Percentiles rank a stretch among this genome's conserved stretches.
These are phyloP conservation scores for Zea mays DNA, from an alignment of 176 grass and related monocot genomes.

Conservation along the genomic window DNA sequence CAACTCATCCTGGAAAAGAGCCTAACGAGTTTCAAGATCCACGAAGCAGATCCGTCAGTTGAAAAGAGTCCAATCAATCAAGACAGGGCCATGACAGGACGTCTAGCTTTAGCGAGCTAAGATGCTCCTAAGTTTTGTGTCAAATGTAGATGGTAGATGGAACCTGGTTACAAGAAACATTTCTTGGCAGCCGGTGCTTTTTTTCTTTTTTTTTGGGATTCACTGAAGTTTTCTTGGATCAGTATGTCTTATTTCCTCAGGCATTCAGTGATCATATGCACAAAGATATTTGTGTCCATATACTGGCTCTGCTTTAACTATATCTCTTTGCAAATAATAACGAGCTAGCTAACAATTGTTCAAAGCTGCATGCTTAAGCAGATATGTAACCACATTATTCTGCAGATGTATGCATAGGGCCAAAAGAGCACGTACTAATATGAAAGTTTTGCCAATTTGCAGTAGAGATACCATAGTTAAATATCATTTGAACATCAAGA, in stretches of 20 bases:
- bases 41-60: constrained; percentile 16
- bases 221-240: constrained; percentile 30
- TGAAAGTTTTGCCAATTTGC: constrained; percentile 12
- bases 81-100: neutral
- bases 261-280: constrained; percentile 4
- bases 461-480: neutral
- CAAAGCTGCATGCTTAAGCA: neutral
- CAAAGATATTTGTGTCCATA: neutral
- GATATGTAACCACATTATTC: constrained; percentile 18
- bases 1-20: constrained; percentile 14
- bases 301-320: neutral
- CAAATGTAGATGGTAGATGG: constrained; percentile 36
- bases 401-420: neutral
- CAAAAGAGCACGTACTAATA: constrained; percentile 8
- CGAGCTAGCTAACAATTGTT: constrained; percentile 18
- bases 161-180: constrained; percentile 30
- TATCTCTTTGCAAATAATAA: constrained; percentile 4
- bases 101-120: constrained; percentile 16
- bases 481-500: constrained; percentile 18
- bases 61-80: neutral
- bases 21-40: constrained; percentile 31
- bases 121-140: constrained; percentile 47
- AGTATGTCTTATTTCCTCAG: constrained; percentile 21
- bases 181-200: constrained; percentile 24
- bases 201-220: constrained; percentile 20